Percentiles rank a stretch among this genome's conserved stretches.
Conservation (phyloP, 768 basidiomycete genomes). For the Leucocoprinus sp. region DNA sequence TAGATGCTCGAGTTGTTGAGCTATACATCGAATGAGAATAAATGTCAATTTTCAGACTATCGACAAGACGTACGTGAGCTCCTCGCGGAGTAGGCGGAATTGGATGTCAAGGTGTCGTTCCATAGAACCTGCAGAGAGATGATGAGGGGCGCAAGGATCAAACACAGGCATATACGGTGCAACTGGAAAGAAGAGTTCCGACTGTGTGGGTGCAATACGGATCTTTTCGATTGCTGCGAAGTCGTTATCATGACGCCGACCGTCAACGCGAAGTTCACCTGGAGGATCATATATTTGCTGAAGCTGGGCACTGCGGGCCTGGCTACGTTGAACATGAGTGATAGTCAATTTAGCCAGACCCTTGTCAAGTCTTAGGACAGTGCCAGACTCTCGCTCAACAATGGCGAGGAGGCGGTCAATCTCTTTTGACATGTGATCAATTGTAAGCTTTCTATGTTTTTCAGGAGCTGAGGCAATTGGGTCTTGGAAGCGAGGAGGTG, state of each 20-base stretch:
- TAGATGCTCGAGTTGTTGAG: not conserved
- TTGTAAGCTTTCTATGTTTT: conserved; percentile 28
- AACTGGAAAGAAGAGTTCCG: conserved; percentile 44
- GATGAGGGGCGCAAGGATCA: conserved; percentile 54
- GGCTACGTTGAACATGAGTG: conserved; percentile 23
- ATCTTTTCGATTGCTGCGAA: conserved; percentile 45
- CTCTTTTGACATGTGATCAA: conserved; percentile 26
- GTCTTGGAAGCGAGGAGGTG: conserved; percentile 29
- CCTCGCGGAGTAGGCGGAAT: conserved; percentile 44
- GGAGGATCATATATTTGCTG: conserved; percentile 42
- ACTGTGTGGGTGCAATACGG: conserved; percentile 61
- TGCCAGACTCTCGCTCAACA: conserved; percentile 40
- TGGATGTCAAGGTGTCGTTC: conserved; percentile 63
- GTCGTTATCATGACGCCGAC: conserved; percentile 67
- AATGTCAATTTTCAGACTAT: not conserved
- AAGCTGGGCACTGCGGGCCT: conserved; percentile 26
- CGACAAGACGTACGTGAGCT: conserved; percentile 42
- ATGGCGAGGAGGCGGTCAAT: conserved; percentile 33
- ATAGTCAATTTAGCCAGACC: not conserved
- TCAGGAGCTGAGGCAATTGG: conserved; percentile 22
- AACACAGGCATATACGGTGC: conserved; percentile 57
- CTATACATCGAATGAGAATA: not conserved
- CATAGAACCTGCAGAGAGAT: conserved; percentile 48
- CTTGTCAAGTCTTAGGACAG: conserved; percentile 19
- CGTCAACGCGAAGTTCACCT: conserved; percentile 37